phyloP scores from a whole-genome alignment of 1,284 basidiomycete species.

The Cutaneotrichosporon cyanovorans region DNA sequence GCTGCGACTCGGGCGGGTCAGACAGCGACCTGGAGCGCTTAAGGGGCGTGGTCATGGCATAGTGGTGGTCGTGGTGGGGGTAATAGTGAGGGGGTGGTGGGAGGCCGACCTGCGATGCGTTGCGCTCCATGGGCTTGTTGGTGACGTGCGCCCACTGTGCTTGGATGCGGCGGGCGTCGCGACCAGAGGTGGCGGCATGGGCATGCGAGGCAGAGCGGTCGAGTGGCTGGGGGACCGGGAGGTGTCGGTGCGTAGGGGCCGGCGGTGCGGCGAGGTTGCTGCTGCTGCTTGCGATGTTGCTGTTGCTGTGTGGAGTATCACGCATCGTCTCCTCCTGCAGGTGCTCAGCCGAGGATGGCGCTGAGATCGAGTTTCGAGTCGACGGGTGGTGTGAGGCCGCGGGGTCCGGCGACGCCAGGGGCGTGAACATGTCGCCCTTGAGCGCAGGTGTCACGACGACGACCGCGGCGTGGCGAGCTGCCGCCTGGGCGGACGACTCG shows the following conservation, averaged over 20 bases:
- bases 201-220: slow-evolving; percentile 12
- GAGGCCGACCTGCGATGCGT: slow-evolving; percentile 12
- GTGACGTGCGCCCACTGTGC: slow-evolving; percentile 9
- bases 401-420: slow-evolving; percentile 16
- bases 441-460: neutral
- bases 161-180: neutral
- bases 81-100: neutral
- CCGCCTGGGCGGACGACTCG: slow-evolving; percentile 15
- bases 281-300: neutral
- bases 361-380: neutral
- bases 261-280: neutral
- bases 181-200: neutral
- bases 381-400: neutral
- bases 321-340: slow-evolving; percentile 12
- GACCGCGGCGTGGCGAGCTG: slow-evolving; percentile 2
- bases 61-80: neutral
- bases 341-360: slow-evolving; percentile 12
- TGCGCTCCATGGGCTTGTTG: slow-evolving; percentile 16
- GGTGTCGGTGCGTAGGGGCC: slow-evolving; percentile 1
- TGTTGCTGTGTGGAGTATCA: neutral
- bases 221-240: slow-evolving; percentile 15
- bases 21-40: slow-evolving; percentile 17
- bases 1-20: slow-evolving; percentile 16
- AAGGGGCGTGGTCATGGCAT: slow-evolving; percentile 4
- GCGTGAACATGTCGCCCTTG: slow-evolving; percentile 15